Evolutionary conservation across 352 stramenopile genomes (phyloP).

Genomic region (Discostella stelligera): DNA sequence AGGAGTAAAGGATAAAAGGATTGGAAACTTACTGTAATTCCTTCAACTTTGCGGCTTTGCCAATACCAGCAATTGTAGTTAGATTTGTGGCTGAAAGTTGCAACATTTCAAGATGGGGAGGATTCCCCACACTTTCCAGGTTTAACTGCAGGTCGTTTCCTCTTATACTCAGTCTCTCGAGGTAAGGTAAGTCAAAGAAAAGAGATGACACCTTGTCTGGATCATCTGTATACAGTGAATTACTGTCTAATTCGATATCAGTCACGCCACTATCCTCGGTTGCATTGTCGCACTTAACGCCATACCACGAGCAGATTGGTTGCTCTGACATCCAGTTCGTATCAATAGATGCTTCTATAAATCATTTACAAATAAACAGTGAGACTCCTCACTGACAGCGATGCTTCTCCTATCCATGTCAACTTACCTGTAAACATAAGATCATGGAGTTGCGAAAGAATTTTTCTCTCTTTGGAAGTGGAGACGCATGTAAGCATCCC

Average conservation of each 20-base stretch:
- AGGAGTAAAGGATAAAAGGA: not conserved
- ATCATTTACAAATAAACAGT: slow-evolving; percentile 2
- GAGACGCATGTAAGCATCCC: slow-evolving; percentile 45
- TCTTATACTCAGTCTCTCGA: slow-evolving; percentile 50
- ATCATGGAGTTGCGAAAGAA: slow-evolving; percentile 39
- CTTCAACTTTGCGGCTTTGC: slow-evolving; percentile 54
- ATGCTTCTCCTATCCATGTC: not conserved
- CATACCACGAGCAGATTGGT: slow-evolving; percentile 73
- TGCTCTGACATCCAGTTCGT: slow-evolving; percentile 44
- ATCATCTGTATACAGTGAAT: slow-evolving; percentile 40
- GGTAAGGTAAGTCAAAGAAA: slow-evolving; percentile 50
- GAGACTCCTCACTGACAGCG: not conserved
- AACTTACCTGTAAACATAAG: slow-evolving; percentile 48
- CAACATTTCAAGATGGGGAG: slow-evolving; percentile 43
- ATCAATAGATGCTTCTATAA: slow-evolving; percentile 28
- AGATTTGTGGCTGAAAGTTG: slow-evolving; percentile 55
- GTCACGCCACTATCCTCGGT: slow-evolving; percentile 40
- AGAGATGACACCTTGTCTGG: slow-evolving; percentile 46
- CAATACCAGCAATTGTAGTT: slow-evolving; percentile 47
- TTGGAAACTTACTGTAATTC: slow-evolving; percentile 46
- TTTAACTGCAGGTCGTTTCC: slow-evolving; percentile 51
- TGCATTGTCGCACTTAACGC: slow-evolving; percentile 69
- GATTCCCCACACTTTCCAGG: slow-evolving; percentile 45
- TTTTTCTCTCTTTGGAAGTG: slow-evolving; percentile 51
- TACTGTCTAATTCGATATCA: slow-evolving; percentile 56